phyloP scores from a whole-genome alignment of 306 rosid species.

The Vachellia collinsii region DNA sequence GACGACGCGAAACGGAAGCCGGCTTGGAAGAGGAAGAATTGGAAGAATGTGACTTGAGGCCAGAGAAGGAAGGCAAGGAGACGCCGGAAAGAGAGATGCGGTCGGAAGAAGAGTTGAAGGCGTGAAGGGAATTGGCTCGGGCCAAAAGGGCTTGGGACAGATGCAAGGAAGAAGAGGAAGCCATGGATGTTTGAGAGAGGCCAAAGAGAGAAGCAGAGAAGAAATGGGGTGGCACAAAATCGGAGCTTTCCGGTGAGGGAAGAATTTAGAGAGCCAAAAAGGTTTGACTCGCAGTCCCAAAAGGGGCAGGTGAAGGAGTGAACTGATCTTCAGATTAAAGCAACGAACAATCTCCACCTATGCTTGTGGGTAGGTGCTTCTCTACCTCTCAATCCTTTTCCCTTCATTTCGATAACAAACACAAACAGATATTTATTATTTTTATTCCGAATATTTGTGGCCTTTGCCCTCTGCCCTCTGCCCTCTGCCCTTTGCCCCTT shows the following conservation, averaged over 20 bases:
- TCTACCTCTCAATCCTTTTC: background rate
- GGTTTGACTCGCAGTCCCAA: background rate
- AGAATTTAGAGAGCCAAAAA: background rate
- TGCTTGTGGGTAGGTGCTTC: slow-evolving; percentile 22
- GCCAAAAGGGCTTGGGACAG: slow-evolving; percentile 82
- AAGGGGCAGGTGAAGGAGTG: background rate
- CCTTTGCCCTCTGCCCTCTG: background rate
- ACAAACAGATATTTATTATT: background rate
- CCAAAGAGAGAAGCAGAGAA: background rate
- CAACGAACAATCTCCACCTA: slow-evolving; percentile 1
- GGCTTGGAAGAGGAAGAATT: slow-evolving; percentile 31
- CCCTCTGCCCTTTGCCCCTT: background rate
- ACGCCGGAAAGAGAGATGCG: slow-evolving; percentile 56
- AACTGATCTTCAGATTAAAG: background rate
- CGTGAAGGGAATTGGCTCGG: slow-evolving; percentile 68
- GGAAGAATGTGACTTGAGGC: slow-evolving; percentile 58
- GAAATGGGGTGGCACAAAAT: background rate
- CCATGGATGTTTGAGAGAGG: slow-evolving; percentile 39
- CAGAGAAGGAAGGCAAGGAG: slow-evolving; percentile 78
- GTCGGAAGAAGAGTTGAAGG: slow-evolving; percentile 63
- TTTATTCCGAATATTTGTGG: background rate
- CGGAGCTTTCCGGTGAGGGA: background rate
- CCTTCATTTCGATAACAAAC: background rate
- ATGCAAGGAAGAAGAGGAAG: slow-evolving; percentile 76
- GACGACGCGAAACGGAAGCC: slow-evolving; percentile 25